Evolutionary conservation across 805 yeast genomes (phyloP).

Genomic region (Saccharomyces kudriavzevii): DNA sequence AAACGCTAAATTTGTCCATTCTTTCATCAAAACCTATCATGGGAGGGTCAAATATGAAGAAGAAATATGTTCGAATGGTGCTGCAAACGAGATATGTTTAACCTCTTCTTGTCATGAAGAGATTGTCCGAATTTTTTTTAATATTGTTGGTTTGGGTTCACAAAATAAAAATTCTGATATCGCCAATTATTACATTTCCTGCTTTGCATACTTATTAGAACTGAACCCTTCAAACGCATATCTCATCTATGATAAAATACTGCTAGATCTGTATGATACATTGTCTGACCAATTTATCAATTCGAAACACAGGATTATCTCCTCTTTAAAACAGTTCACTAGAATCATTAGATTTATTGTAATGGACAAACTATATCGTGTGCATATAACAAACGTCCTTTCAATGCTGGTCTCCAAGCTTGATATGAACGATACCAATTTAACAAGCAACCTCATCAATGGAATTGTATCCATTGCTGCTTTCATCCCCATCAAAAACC

Average conservation of each 20-base stretch:
- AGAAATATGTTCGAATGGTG: constrained; percentile 18
- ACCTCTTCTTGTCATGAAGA: constrained; percentile 30
- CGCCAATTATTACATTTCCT: constrained; percentile 48
- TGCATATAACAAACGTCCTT: constrained; percentile 70
- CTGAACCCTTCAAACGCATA: constrained; percentile 41
- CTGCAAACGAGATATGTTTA: constrained; percentile 15
- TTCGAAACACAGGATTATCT: constrained; percentile 70
- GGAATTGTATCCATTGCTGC: constrained; percentile 63
- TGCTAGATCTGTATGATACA: constrained; percentile 72
- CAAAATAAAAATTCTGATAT: constrained; percentile 60
- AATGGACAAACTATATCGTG: constrained; percentile 51
- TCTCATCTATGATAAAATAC: constrained; percentile 42
- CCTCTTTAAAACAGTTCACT: constrained; percentile 61
- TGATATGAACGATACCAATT: constrained; percentile 76
- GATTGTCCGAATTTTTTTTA: constrained; percentile 39
- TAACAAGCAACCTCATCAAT: constrained; percentile 61
- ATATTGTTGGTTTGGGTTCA: constrained; percentile 55
- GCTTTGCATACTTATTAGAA: constrained; percentile 57
- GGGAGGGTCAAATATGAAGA: constrained; percentile 47
- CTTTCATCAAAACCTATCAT: constrained; percentile 52
- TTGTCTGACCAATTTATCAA: constrained; percentile 54
- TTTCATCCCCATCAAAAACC: constrained; percentile 62
- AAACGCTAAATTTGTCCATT: constrained; percentile 56
- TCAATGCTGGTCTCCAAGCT: constrained; percentile 69
- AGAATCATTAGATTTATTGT: constrained; percentile 63